Percentiles rank a stretch among this genome's conserved stretches.
These are phyloP conservation scores for Rhodotorula babjevae DNA, from an alignment of 768 basidiomycete genomes.

Conservation along the genomic window DNA sequence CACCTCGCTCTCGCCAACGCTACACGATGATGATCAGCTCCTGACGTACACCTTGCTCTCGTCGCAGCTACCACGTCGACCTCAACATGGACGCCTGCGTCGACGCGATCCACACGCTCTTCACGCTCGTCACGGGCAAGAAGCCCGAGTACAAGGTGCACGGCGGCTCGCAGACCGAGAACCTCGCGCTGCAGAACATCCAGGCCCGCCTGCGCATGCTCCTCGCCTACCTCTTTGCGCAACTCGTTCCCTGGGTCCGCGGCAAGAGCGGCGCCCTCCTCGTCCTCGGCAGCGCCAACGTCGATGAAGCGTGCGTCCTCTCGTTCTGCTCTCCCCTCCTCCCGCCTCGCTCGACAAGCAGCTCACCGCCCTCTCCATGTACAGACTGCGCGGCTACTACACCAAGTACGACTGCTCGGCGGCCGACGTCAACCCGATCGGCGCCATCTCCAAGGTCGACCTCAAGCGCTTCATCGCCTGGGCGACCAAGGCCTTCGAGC, in stretches of 20 bases:
- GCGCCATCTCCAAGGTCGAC: slow-evolving; percentile 95
- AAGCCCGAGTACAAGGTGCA: slow-evolving; percentile 75
- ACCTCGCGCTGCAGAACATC: slow-evolving; percentile 94
- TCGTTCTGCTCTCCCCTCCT: background rate
- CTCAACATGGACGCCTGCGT: slow-evolving; percentile 94
- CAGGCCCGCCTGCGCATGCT: slow-evolving; percentile 97
- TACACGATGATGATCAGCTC: too few relatives aligned
- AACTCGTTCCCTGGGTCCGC: slow-evolving; percentile 91
- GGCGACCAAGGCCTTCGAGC: slow-evolving; percentile 68
- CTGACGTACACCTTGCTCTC: too few relatives aligned
- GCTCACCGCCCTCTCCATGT: background rate
- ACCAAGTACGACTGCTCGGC: slow-evolving; percentile 94
- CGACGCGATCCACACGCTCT: slow-evolving; percentile 73
- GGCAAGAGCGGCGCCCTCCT: slow-evolving; percentile 72
- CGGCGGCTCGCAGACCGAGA: slow-evolving; percentile 81
- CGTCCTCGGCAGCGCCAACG: slow-evolving; percentile 95
- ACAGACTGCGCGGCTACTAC: slow-evolving; percentile 84
- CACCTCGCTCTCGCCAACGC: too few relatives aligned
- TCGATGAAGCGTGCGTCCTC: slow-evolving; percentile 76
- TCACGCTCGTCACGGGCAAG: slow-evolving; percentile 70
- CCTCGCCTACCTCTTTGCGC: slow-evolving; percentile 70
- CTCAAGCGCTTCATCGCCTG: slow-evolving; percentile 91
- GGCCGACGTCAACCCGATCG: slow-evolving; percentile 98
- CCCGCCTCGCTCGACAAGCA: background rate
- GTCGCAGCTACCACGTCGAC: slow-evolving; percentile 77